phyloP scores from a whole-genome alignment of 2,329 filamentous ascomycete species.

The Penicillium polonicum region DNA sequence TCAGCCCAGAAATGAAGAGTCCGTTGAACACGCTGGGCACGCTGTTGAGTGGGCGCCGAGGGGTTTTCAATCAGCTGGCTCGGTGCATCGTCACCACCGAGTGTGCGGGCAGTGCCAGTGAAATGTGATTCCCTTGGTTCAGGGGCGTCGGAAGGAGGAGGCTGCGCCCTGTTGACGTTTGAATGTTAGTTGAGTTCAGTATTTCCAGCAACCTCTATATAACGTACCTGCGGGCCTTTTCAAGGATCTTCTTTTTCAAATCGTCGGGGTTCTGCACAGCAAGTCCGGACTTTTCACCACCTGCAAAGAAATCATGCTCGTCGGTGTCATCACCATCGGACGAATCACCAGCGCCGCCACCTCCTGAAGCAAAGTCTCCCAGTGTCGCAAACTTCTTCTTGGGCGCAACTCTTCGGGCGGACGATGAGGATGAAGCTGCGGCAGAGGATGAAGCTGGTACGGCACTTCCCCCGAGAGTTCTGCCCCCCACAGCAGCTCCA shows the following conservation, averaged over 20 bases:
- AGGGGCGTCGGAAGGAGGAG: conserved; percentile 45
- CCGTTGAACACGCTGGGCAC: conserved; percentile 54
- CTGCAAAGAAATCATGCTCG: conserved; percentile 60
- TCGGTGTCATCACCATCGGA: conserved; percentile 55
- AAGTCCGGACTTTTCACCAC: conserved; percentile 67
- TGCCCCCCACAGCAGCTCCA: conserved; percentile 27
- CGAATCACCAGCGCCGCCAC: conserved; percentile 40
- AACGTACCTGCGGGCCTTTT: conserved; percentile 44
- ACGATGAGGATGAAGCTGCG: conserved; percentile 31
- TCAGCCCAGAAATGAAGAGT: conserved; percentile 65
- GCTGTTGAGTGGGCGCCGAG: conserved; percentile 40
- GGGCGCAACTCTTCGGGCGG: conserved; percentile 28
- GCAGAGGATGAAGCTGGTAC: conserved; percentile 32
- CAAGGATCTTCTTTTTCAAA: conserved; percentile 51
- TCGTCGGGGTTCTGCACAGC: conserved; percentile 65
- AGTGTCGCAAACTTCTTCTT: conserved; percentile 51
- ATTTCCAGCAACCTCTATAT: not conserved
- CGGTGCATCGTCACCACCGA: conserved; percentile 63
- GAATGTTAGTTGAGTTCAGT: not conserved
- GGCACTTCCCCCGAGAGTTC: conserved; percentile 35
- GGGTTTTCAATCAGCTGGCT: conserved; percentile 58
- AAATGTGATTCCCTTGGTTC: conserved; percentile 50
- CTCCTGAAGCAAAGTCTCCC: conserved; percentile 43
- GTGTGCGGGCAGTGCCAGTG: conserved; percentile 61
- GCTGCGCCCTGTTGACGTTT: conserved; percentile 29